Conservation (phyloP, 371 early-diverging fungal genomes). For the Mortierella sp. region DNA sequence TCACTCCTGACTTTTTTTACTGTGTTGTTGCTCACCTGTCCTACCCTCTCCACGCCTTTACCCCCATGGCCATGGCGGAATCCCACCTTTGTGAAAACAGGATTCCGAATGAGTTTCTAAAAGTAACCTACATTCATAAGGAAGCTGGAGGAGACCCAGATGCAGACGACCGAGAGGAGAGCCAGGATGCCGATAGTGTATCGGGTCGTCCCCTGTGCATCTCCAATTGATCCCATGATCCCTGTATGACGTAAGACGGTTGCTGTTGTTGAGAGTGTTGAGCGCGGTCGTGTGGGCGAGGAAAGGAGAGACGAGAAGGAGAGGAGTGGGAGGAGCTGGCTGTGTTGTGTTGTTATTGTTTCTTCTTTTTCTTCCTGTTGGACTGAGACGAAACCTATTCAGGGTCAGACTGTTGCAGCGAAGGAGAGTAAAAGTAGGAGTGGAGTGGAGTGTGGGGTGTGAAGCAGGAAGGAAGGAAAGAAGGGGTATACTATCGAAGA, state of each 20-base stretch:
- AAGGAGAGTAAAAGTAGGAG: background rate
- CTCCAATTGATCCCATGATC: conserved; percentile 40
- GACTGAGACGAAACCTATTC: background rate
- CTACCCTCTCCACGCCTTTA: background rate
- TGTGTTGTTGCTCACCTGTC: background rate
- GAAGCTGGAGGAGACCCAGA: conserved; percentile 90
- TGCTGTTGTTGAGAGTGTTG: background rate
- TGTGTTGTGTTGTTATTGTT: conserved; percentile 14
- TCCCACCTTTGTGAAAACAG: background rate
- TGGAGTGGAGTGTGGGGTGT: background rate
- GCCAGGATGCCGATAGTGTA: conserved; percentile 73
- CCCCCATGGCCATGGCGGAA: background rate
- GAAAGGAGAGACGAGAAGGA: background rate
- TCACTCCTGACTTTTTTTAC: background rate
- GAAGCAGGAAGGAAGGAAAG: background rate
- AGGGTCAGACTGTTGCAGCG: background rate
- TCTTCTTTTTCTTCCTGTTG: background rate
- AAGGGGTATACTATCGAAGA: background rate
- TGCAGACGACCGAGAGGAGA: conserved; percentile 78
- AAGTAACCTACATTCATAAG: conserved; percentile 74
- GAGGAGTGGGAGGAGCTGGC: conserved; percentile 9
- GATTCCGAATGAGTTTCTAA: background rate
- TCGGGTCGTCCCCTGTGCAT: conserved; percentile 48
- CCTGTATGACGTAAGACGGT: conserved; percentile 29
- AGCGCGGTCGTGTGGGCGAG: background rate